These are phyloP conservation scores for Tetrahymena thermophila DNA, from an alignment of 73 alveolate genomes.

Conservation along the genomic window DNA sequence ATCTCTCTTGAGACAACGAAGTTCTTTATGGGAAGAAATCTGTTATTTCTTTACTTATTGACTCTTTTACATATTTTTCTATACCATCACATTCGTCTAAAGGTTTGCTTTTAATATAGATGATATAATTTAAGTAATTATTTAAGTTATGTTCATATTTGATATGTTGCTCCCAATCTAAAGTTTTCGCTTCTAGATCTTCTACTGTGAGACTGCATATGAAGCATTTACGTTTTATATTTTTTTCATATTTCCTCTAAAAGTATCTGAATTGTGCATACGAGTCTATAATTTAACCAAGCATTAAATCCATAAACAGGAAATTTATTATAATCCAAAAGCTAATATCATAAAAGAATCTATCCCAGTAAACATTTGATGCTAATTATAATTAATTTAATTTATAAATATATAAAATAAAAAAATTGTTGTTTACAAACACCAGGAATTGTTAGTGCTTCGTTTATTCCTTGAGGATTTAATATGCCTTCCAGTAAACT, in stretches of 20 bases:
- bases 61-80: slow-evolving; percentile 52
- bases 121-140: slow-evolving; percentile 51
- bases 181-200: slow-evolving; percentile 61
- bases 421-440: slow-evolving; percentile 21
- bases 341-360: slow-evolving; percentile 56
- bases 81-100: slow-evolving; percentile 44
- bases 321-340: slow-evolving; percentile 69
- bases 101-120: slow-evolving; percentile 43
- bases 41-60: background rate
- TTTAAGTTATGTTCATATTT: slow-evolving; percentile 54
- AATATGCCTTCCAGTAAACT: slow-evolving; percentile 71
- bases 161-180: slow-evolving; percentile 43
- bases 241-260: slow-evolving; percentile 50
- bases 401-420: slow-evolving; percentile 2
- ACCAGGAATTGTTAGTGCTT: slow-evolving; percentile 14
- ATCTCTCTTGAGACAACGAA: background rate
- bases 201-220: slow-evolving; percentile 72
- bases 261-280: slow-evolving; percentile 69
- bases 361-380: background rate
- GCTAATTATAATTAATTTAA: background rate
- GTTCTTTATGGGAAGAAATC: background rate
- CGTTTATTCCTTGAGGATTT: slow-evolving; percentile 83
- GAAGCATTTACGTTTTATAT: slow-evolving; percentile 68
- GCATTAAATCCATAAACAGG: slow-evolving; percentile 63
- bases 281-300: slow-evolving; percentile 77